phyloP scores from a whole-genome alignment of 192 early-diverging fungal genomes.

The Entomortierella chlamydospora region DNA sequence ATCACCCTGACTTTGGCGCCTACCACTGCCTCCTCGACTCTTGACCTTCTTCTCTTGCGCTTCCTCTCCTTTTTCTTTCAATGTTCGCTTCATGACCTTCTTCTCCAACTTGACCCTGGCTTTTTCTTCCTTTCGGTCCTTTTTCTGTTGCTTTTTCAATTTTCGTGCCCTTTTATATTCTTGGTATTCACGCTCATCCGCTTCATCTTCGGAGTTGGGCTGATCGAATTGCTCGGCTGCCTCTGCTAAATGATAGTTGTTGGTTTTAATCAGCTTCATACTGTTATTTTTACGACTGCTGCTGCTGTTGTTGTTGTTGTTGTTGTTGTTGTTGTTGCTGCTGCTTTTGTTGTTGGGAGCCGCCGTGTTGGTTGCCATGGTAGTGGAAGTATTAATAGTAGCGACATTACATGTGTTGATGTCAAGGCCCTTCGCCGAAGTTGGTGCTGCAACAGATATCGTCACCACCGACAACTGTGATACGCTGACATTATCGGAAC shows the following conservation, averaged over 20 bases:
- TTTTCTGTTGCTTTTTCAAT: conserved; percentile 30
- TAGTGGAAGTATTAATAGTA: too few relatives aligned
- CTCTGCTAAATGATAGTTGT: conserved; percentile 3
- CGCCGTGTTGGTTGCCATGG: too few relatives aligned
- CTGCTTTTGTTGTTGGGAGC: too few relatives aligned
- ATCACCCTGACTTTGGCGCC: not conserved
- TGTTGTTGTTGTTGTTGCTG: not conserved
- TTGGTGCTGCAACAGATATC: too few relatives aligned
- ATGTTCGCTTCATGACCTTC: conserved; percentile 4
- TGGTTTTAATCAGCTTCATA: not conserved
- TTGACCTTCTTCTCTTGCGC: not conserved
- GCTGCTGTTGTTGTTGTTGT: not conserved
- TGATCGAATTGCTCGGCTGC: conserved; percentile 1
- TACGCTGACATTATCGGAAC: too few relatives aligned
- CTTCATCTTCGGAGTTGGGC: conserved; percentile 32
- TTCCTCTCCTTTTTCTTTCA: conserved; percentile 18
- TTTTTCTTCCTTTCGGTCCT: conserved; percentile 18
- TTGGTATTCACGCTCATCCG: conserved; percentile 46
- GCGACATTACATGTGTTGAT: too few relatives aligned
- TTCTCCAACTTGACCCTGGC: conserved; percentile 7
- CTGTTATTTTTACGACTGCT: not conserved
- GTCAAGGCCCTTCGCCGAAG: too few relatives aligned
- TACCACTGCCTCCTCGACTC: not conserved
- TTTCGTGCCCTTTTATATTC: conserved; percentile 22
- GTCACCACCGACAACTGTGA: too few relatives aligned